Evolutionary conservation across 352 stramenopile species (phyloP).

Genomic region (Blastocystis sp.): DNA sequence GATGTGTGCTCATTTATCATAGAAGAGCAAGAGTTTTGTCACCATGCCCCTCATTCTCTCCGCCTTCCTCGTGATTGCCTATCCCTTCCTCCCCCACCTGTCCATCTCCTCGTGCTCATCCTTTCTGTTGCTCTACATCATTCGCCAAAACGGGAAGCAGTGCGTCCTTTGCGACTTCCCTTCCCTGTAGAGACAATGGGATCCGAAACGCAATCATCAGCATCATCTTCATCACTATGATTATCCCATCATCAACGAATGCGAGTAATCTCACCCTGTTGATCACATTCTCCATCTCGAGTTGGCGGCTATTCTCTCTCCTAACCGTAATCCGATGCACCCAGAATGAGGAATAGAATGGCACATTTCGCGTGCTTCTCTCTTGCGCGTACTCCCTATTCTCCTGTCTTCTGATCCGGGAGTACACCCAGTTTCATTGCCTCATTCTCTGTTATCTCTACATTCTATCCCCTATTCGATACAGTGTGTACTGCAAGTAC

Average conservation of each 20-base stretch:
- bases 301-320: background rate
- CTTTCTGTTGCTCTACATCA: conserved; percentile 6
- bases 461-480: background rate
- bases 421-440: background rate
- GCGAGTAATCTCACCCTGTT: conserved; percentile 2
- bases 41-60: background rate
- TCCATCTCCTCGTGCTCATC: conserved; percentile 5
- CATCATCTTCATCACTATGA: background rate
- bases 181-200: background rate
- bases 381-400: background rate
- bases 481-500: background rate
- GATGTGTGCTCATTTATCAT: background rate
- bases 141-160: background rate
- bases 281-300: background rate
- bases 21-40: background rate
- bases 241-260: background rate
- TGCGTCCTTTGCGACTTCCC: background rate
- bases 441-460: background rate
- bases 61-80: background rate
- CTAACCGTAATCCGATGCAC: background rate
- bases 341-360: background rate
- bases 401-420: background rate
- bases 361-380: background rate
- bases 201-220: background rate
- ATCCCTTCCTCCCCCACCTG: background rate